Percentiles rank a stretch among this genome's conserved stretches.
These are phyloP conservation scores for Marchantia polymorpha DNA, from an alignment of 225 moss, liverwort and hornwort genomes.

Conservation along the genomic window DNA sequence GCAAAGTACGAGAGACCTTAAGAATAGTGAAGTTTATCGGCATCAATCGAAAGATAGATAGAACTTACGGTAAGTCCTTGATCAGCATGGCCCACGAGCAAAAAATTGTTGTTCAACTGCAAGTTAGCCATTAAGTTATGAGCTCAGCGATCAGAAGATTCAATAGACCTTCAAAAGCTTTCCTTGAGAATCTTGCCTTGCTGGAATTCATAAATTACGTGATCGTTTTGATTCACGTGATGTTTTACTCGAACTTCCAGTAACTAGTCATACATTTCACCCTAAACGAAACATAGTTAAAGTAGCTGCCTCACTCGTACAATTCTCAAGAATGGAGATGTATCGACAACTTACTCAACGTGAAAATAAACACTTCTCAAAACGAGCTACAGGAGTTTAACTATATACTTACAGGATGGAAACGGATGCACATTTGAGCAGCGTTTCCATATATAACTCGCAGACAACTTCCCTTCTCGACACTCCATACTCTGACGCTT, in stretches of 20 bases:
- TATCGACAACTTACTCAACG: not conserved
- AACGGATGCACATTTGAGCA: slow-evolving; percentile 79
- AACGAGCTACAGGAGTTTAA: not conserved
- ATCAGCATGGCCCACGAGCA: slow-evolving; percentile 79
- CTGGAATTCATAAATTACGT: not conserved
- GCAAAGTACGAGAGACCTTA: too few relatives aligned
- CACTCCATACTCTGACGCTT: slow-evolving; percentile 91
- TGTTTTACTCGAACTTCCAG: too few relatives aligned
- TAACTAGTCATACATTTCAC: not conserved
- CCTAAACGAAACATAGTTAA: not conserved
- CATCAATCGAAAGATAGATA: not conserved
- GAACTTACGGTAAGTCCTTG: slow-evolving; percentile 46
- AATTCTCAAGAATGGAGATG: not conserved
- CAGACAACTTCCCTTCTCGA: slow-evolving; percentile 75
- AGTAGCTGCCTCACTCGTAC: not conserved
- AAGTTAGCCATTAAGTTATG: not conserved
- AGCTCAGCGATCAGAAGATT: not conserved
- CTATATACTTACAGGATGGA: slow-evolving; percentile 64
- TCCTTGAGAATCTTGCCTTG: not conserved
- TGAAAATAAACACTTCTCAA: not conserved
- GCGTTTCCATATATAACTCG: slow-evolving; percentile 81
- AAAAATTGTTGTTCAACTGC: slow-evolving; percentile 84
- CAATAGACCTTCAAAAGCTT: not conserved
- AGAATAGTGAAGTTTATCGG: too few relatives aligned
- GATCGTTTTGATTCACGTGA: not conserved